Conservation (phyloP, 257 asterid genomes). For the Capsicum chinense region DNA sequence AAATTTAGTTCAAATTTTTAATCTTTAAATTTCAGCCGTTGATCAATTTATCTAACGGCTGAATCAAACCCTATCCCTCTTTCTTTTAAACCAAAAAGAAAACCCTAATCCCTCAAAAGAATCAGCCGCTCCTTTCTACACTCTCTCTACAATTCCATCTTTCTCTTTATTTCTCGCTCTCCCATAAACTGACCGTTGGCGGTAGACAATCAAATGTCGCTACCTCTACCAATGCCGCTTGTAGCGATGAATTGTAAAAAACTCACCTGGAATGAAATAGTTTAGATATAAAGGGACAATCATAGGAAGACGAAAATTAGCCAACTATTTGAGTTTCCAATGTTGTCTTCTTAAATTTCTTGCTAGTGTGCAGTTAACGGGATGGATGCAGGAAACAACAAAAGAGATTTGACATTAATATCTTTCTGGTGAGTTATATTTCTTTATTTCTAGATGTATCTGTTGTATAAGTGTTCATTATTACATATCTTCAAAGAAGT, state of each 20-base stretch:
- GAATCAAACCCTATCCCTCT: too few species aligned
- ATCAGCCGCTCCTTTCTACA: too few species aligned
- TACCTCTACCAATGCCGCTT: too few species aligned
- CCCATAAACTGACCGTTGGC: too few species aligned
- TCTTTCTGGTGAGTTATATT: slow-evolving; percentile 2
- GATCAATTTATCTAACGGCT: too few species aligned
- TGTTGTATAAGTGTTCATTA: neutral
- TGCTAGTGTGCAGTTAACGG: neutral
- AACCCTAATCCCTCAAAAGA: too few species aligned
- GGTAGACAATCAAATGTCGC: too few species aligned
- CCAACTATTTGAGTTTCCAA: slow-evolving; percentile 2
- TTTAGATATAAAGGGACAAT: neutral
- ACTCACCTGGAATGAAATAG: neutral
- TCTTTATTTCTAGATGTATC: neutral
- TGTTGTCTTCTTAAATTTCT: neutral
- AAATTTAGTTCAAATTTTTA: too few species aligned
- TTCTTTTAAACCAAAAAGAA: too few species aligned
- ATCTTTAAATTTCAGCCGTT: too few species aligned
- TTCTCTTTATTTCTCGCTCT: too few species aligned
- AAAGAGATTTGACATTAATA: neutral
- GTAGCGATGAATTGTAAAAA: neutral
- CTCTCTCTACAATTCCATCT: too few species aligned
- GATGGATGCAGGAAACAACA: slow-evolving; percentile 9
- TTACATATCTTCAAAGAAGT: neutral
- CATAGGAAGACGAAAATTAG: neutral